phyloP scores from a whole-genome alignment of 495 filamentous ascomycete species.

The Podospora appendiculata region DNA sequence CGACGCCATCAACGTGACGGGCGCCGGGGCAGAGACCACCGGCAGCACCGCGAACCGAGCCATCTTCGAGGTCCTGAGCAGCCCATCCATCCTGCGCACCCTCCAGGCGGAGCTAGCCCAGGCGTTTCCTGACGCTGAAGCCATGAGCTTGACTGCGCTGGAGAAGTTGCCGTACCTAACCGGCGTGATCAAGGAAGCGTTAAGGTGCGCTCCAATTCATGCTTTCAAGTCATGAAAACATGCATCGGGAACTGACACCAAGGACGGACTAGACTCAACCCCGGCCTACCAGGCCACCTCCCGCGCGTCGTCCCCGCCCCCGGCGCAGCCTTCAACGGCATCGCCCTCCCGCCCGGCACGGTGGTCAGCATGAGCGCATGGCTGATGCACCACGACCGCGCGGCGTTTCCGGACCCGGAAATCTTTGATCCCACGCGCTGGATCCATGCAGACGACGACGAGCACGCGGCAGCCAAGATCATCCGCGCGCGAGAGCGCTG shows the following conservation, averaged over 20 bases:
- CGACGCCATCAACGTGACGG: conserved; percentile 26
- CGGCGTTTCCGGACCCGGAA: conserved; percentile 29
- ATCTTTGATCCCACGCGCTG: conserved; percentile 40
- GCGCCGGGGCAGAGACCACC: conserved; percentile 33
- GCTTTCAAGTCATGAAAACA: no score
- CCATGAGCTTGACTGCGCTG: conserved; percentile 5
- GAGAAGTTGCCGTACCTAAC: conserved; percentile 29
- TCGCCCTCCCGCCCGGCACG: conserved; percentile 9
- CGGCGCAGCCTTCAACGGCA: conserved; percentile 15
- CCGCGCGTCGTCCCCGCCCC: conserved; percentile 17
- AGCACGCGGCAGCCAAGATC: no score
- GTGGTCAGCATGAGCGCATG: conserved; percentile 12
- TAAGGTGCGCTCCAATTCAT: conserved; percentile 4
- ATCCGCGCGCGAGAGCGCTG: conserved; percentile 24
- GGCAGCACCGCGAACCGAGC: conserved; percentile 31
- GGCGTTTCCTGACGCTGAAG: conserved; percentile 24
- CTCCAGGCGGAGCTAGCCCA: conserved; percentile 24
- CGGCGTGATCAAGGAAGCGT: conserved; percentile 27
- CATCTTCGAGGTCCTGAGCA: conserved; percentile 26
- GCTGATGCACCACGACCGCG: conserved; percentile 30
- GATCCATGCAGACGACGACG: conserved; percentile 26
- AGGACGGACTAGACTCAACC: conserved; percentile 10
- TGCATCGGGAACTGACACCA: no score
- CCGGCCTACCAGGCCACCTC: conserved; percentile 10
- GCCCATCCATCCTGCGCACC: conserved; percentile 18